phyloP scores from a whole-genome alignment of 2,329 filamentous ascomycete species.

The Talaromyces sp. region DNA sequence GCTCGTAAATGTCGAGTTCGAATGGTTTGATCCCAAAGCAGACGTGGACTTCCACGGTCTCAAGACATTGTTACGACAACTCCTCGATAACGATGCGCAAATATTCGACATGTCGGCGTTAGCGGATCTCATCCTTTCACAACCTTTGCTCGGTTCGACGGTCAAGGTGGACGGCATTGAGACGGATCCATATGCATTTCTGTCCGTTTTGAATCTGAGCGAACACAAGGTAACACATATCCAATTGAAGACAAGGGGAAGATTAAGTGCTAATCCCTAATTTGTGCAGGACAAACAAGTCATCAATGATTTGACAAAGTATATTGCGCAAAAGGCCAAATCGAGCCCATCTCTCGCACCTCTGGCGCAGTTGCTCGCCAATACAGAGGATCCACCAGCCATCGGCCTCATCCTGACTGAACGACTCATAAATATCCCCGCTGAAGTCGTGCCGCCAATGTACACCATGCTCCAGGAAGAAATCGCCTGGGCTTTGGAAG shows the following conservation, averaged over 20 bases:
- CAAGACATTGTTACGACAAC: conserved; percentile 82
- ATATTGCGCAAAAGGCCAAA: conserved; percentile 59
- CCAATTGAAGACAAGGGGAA: not conserved
- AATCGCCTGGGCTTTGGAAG: conserved; percentile 79
- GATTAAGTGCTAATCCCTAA: not conserved
- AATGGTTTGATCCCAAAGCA: conserved; percentile 94
- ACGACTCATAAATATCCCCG: conserved; percentile 93
- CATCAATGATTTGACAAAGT: conserved; percentile 66
- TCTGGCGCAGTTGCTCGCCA: conserved; percentile 57
- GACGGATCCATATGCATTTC: conserved; percentile 85
- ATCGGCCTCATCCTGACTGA: conserved; percentile 88
- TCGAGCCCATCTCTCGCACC: conserved; percentile 54
- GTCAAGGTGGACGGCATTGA: conserved; percentile 97
- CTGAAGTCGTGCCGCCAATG: conserved; percentile 86
- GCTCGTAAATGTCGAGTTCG: conserved; percentile 92
- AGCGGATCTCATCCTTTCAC: conserved; percentile 78
- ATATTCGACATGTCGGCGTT: conserved; percentile 85
- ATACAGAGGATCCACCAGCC: conserved; percentile 49
- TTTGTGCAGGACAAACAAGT: conserved; percentile 60
- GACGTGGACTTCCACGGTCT: conserved; percentile 92
- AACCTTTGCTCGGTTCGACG: conserved; percentile 84
- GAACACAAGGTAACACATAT: conserved; percentile 58
- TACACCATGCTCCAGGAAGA: conserved; percentile 93
- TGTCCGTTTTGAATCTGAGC: conserved; percentile 79
- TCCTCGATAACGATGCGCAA: conserved; percentile 82